These are phyloP conservation scores for Zhuliangozyma blackwelliae DNA, from an alignment of 1,139 yeast species.

Conservation along the genomic window DNA sequence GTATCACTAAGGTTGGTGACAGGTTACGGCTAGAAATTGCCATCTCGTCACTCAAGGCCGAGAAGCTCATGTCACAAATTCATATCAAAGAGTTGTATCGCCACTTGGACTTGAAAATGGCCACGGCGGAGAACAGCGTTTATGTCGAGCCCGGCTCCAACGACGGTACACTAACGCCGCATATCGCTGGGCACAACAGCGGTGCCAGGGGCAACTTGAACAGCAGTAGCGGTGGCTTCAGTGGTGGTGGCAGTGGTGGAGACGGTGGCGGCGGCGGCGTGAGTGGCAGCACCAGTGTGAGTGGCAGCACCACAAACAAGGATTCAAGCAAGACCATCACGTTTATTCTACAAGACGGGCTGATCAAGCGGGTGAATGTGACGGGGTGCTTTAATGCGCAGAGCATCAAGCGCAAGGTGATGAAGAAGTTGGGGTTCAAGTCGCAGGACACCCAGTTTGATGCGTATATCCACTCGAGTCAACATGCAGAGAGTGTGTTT, in stretches of 20 bases:
- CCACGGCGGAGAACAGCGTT: constrained; percentile 4
- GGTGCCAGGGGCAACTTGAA: too few species aligned
- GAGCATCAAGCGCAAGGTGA: constrained; percentile 67
- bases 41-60: constrained; percentile 38
- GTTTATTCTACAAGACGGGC: constrained; percentile 73
- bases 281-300: background rate
- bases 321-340: constrained; percentile 50
- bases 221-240: too few species aligned
- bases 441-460: constrained; percentile 38
- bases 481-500: constrained; percentile 6
- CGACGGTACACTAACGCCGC: constrained; percentile 14
- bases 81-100: constrained; percentile 24
- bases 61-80: constrained; percentile 29
- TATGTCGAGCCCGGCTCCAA: constrained; percentile 3
- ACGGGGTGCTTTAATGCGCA: constrained; percentile 80
- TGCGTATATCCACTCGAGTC: constrained; percentile 31
- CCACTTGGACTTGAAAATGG: constrained; percentile 10
- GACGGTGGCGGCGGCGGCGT: too few species aligned
- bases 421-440: constrained; percentile 56
- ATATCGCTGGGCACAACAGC: background rate
- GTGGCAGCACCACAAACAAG: constrained; percentile 10
- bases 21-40: constrained; percentile 63
- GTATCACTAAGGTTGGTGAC: constrained; percentile 78
- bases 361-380: constrained; percentile 67
- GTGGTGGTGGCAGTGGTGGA: too few species aligned